Evolutionary conservation across 805 yeast genomes (phyloP).

Genomic region (Teunomyces kruisii): DNA sequence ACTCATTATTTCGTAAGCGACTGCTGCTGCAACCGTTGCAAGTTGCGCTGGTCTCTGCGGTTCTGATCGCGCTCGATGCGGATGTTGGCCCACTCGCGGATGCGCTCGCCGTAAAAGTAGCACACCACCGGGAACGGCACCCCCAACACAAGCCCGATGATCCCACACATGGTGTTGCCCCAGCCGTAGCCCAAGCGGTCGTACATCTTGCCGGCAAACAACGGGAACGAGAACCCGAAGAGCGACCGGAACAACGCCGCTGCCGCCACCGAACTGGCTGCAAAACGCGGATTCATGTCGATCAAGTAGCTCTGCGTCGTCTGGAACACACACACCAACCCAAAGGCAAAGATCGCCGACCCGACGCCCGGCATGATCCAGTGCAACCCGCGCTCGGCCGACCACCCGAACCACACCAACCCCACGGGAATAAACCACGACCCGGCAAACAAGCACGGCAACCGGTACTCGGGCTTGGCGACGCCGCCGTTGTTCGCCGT

Average conservation of each 20-base stretch:
- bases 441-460: conserved; percentile 50
- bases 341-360: conserved; percentile 57
- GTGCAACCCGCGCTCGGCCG: conserved; percentile 52
- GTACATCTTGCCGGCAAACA: conserved; percentile 62
- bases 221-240: conserved; percentile 69
- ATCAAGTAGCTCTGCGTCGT: conserved; percentile 67
- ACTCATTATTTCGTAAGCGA: conserved; percentile 11
- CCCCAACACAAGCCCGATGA: conserved; percentile 56
- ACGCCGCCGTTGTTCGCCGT: conserved; percentile 49
- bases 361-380: conserved; percentile 70
- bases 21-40: conserved; percentile 29
- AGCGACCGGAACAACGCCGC: conserved; percentile 66
- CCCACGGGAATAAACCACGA: conserved; percentile 60
- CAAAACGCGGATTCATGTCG: conserved; percentile 65
- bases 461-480: conserved; percentile 59
- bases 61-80: conserved; percentile 49
- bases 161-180: conserved; percentile 66
- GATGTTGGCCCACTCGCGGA: conserved; percentile 59
- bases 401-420: conserved; percentile 72
- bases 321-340: conserved; percentile 63
- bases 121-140: conserved; percentile 68
- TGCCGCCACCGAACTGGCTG: conserved; percentile 70
- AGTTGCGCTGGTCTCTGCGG: conserved; percentile 41
- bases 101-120: conserved; percentile 52
- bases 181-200: conserved; percentile 60